Conservation (phyloP, 768 basidiomycete species). For the Collybia nuda region DNA sequence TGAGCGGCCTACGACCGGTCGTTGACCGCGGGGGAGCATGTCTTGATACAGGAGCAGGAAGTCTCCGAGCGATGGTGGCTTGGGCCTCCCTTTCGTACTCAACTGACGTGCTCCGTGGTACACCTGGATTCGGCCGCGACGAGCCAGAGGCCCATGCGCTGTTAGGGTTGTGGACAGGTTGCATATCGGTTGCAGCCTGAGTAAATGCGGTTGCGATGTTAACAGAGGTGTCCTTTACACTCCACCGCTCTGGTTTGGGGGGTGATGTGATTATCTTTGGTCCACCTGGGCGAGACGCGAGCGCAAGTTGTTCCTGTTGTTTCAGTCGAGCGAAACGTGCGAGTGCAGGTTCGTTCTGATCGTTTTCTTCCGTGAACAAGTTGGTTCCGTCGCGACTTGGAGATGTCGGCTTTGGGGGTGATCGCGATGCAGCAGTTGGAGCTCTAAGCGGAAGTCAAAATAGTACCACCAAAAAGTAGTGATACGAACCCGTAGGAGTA, state of each 20-base stretch:
- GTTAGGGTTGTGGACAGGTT: slow-evolving; percentile 50
- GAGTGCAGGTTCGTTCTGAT: slow-evolving; percentile 39
- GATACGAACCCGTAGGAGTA: slow-evolving; percentile 64
- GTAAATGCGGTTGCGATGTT: slow-evolving; percentile 82
- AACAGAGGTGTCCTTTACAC: slow-evolving; percentile 81
- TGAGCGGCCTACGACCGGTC: slow-evolving; percentile 44
- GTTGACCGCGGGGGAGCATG: slow-evolving; percentile 30
- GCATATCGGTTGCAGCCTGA: slow-evolving; percentile 63
- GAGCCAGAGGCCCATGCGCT: slow-evolving; percentile 66
- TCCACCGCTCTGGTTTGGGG: slow-evolving; percentile 70
- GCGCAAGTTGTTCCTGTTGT: slow-evolving; percentile 37
- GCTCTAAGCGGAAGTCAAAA: slow-evolving; percentile 40
- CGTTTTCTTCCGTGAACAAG: slow-evolving; percentile 30
- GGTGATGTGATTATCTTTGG: slow-evolving; percentile 43
- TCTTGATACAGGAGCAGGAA: slow-evolving; percentile 63
- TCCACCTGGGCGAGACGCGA: slow-evolving; percentile 29
- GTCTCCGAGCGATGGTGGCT: slow-evolving; percentile 45
- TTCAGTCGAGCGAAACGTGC: slow-evolving; percentile 42
- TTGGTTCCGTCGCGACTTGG: slow-evolving; percentile 33
- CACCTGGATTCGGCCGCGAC: slow-evolving; percentile 40
- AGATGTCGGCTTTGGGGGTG: slow-evolving; percentile 53
- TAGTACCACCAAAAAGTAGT: slow-evolving; percentile 14
- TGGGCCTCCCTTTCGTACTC: slow-evolving; percentile 74
- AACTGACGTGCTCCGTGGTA: slow-evolving; percentile 76
- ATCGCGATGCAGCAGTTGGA: slow-evolving; percentile 53